Conservation (phyloP, 1,139 yeast species). For the Magnusiomyces paraingens region DNA sequence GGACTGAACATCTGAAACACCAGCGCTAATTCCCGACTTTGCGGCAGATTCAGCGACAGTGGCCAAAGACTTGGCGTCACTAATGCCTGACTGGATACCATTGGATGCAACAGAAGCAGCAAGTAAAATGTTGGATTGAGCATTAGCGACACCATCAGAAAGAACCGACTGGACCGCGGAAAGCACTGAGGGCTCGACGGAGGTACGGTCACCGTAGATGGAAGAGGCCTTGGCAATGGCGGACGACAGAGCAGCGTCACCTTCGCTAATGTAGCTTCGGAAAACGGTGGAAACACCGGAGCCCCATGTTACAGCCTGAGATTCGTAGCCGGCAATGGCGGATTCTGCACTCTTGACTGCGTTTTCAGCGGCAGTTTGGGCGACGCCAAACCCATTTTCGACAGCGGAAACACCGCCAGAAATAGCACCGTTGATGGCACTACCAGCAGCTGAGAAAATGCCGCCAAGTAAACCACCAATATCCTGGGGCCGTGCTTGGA, state of each 20-base stretch:
- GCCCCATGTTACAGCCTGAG: background rate
- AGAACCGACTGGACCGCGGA: slow-evolving; percentile 1
- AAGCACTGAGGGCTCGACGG: background rate
- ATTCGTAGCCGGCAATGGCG: background rate
- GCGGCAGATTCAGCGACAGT: background rate
- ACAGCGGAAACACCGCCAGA: background rate
- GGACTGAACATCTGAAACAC: background rate
- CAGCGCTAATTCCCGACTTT: background rate
- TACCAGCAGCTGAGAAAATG: background rate
- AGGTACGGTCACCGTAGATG: background rate
- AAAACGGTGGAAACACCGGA: background rate
- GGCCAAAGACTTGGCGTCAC: background rate
- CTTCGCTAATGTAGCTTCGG: background rate
- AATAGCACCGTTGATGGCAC: background rate
- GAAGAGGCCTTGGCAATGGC: slow-evolving; percentile 2
- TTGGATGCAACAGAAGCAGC: background rate
- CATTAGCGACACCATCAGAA: background rate
- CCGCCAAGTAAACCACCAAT: background rate
- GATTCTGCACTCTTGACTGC: background rate
- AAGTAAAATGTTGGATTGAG: background rate
- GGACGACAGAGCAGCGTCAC: background rate
- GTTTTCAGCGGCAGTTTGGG: background rate
- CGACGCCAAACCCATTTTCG: background rate
- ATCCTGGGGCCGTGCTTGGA: background rate
- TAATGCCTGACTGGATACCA: background rate